Base-by-base conservation (phyloP, 352 stramenopile species). In the Phytophthora chlamydospora region DNA sequence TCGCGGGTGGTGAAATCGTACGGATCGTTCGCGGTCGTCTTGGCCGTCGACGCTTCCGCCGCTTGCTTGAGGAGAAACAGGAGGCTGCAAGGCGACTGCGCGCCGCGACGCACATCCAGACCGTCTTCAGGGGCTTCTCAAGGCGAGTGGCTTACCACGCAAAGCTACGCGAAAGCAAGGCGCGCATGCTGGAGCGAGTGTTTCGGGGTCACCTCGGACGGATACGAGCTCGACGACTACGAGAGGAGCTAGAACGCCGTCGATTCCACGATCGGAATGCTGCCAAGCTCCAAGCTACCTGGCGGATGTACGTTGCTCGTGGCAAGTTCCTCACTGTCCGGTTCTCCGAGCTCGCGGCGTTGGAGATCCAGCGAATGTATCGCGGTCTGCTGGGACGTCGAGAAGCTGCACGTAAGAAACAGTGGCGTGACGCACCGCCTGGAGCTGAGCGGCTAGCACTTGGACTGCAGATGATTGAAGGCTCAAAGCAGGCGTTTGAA, bases 401-500 rank as follows among this genome's bases (percentile, higher is more conserved):
- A 9, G 76, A 89, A 19, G 86, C 81, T 14, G 47, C 48, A 31
- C 71, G 80, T 0, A 92, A 90, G 64, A 84, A 85, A n/a, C 70
- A 90, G 40, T 98, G 93, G 93, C 79, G 88, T n/a, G 75, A 85
- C 33, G 83, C 93, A 3, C 75, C 88, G 24, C 90, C 93, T 3
- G 94, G 94, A 24, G 86, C 93, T 11, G 90, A 97, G 66, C 76
- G 94, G 14, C 66, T 98, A 14, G 78, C 91, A 40, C 75, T 98
- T 27, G 94, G 94, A 3, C 63, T 98, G 7, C 66, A 90, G 42
- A 79, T 98, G 50, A 97, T 98, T 44, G 93, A 98, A 62, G 91
- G 94, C 35, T 96, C 89, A 4, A 98, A 98, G 59, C 81, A 91
- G 32, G 92, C 91, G 3, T 97, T 98, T 62, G 88, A 97, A 56